Conservation (phyloP, 805 yeast species). For the Kodamaea jinghongensis region DNA sequence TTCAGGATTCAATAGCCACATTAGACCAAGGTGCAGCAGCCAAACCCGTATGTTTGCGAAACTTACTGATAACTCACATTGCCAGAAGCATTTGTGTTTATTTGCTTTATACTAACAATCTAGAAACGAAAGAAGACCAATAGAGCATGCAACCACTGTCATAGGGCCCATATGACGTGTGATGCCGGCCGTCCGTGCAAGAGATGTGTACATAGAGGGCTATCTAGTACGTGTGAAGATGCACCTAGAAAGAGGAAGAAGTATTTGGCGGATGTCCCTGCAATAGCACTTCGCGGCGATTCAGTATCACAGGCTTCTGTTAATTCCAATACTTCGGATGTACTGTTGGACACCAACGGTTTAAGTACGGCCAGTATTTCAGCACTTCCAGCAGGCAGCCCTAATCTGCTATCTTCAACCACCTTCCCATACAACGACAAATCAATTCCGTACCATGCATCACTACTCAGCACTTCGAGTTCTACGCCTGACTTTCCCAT, state of each 20-base stretch:
- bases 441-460: conserved; percentile 1
- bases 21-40: not conserved
- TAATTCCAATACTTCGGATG: too few species aligned
- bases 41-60: conserved; percentile 7
- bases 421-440: too few species aligned
- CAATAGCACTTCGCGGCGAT: conserved; percentile 12
- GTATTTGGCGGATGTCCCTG: conserved; percentile 64
- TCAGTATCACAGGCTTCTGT: too few species aligned
- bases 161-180: conserved; percentile 88
- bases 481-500: conserved; percentile 7
- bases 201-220: conserved; percentile 69
- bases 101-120: conserved; percentile 1
- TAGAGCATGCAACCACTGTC: conserved; percentile 90
- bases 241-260: conserved; percentile 87
- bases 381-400: too few species aligned
- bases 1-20: not conserved
- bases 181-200: conserved; percentile 81
- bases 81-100: too few species aligned
- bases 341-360: too few species aligned
- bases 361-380: too few species aligned
- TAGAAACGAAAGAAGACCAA: conserved; percentile 61
- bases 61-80: not conserved
- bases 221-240: conserved; percentile 72
- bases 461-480: conserved; percentile 1
- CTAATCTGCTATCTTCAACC: too few species aligned